Percentiles rank a stretch among this genome's conserved stretches.
Evolutionary conservation across 163 green algal genomes (phyloP).

Genomic region (Prototheca wickerhamii): DNA sequence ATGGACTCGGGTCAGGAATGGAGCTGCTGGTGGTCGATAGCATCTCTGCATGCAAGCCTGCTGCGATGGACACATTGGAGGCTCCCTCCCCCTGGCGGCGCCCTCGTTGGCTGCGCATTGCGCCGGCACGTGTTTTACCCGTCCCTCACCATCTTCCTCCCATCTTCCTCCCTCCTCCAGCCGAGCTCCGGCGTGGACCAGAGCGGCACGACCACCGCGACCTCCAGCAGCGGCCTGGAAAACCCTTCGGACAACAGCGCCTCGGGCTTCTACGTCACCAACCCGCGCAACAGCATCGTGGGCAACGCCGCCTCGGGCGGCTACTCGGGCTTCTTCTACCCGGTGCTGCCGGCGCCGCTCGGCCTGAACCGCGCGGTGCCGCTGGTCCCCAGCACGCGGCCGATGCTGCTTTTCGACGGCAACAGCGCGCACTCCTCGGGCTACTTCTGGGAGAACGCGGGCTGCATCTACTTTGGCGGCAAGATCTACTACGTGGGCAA

Average conservation of each 20-base stretch:
- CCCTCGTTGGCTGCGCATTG: too few species aligned
- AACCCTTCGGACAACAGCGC: constrained; percentile 44
- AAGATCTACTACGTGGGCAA: constrained; percentile 30
- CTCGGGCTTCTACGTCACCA: constrained; percentile 54
- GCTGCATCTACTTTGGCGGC: constrained; percentile 52
- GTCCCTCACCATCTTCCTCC: constrained; percentile 2
- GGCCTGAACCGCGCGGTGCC: background rate
- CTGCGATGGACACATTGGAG: too few species aligned
- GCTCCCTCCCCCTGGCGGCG: too few species aligned
- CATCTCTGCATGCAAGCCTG: too few species aligned
- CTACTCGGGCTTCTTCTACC: constrained; percentile 56
- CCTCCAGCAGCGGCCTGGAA: constrained; percentile 10
- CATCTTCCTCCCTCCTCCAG: background rate
- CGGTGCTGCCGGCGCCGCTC: constrained; percentile 36
- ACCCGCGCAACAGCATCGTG: constrained; percentile 47
- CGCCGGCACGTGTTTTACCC: too few species aligned
- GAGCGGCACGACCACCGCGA: constrained; percentile 15
- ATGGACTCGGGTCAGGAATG: too few species aligned
- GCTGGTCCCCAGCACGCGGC: constrained; percentile 22
- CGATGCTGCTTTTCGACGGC: constrained; percentile 39
- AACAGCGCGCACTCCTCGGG: constrained; percentile 52
- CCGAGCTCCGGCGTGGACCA: constrained; percentile 17
- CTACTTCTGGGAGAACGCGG: constrained; percentile 37
- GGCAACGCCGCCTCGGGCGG: constrained; percentile 55
- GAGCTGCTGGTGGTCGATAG: too few species aligned